Conservation (phyloP, 2,329 filamentous ascomycete genomes). For the Cryphonectria nitschkei region DNA sequence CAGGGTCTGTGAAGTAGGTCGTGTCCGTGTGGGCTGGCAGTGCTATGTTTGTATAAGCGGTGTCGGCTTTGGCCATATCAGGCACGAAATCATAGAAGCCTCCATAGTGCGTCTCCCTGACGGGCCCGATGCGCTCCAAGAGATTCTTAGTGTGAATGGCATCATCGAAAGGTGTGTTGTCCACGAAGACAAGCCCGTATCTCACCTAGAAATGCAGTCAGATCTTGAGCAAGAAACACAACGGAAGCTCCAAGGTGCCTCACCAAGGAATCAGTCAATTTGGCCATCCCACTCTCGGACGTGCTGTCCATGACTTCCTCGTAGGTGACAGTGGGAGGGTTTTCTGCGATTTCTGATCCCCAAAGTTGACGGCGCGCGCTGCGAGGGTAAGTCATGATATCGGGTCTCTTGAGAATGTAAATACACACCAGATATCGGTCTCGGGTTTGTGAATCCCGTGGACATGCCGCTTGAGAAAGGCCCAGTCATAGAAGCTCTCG, state of each 20-base stretch:
- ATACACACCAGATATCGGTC: constrained; percentile 40
- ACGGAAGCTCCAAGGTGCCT: constrained; percentile 31
- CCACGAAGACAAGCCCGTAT: constrained; percentile 79
- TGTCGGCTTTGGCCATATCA: constrained; percentile 85
- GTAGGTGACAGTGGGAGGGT: constrained; percentile 64
- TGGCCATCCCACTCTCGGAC: constrained; percentile 57
- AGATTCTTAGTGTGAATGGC: constrained; percentile 75
- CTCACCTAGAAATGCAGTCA: constrained; percentile 51
- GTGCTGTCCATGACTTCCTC: constrained; percentile 59
- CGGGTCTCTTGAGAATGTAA: constrained; percentile 25
- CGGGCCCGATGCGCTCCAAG: constrained; percentile 80
- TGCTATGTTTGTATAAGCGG: constrained; percentile 85
- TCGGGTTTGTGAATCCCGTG: constrained; percentile 31
- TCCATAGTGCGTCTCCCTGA: constrained; percentile 90
- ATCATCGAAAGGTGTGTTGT: constrained; percentile 64
- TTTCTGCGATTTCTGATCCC: constrained; percentile 41
- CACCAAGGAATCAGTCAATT: constrained; percentile 69
- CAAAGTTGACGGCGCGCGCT: constrained; percentile 31
- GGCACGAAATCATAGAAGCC: constrained; percentile 81
- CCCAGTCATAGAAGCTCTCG: constrained; percentile 66
- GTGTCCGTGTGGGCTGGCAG: constrained; percentile 90
- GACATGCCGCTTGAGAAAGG: constrained; percentile 59
- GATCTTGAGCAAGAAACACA: not conserved
- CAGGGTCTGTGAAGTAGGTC: constrained; percentile 93
- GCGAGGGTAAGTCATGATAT: not conserved